Base-by-base conservation (phyloP, 2,329 filamentous ascomycete genomes). In the Colletotrichum lupini region DNA sequence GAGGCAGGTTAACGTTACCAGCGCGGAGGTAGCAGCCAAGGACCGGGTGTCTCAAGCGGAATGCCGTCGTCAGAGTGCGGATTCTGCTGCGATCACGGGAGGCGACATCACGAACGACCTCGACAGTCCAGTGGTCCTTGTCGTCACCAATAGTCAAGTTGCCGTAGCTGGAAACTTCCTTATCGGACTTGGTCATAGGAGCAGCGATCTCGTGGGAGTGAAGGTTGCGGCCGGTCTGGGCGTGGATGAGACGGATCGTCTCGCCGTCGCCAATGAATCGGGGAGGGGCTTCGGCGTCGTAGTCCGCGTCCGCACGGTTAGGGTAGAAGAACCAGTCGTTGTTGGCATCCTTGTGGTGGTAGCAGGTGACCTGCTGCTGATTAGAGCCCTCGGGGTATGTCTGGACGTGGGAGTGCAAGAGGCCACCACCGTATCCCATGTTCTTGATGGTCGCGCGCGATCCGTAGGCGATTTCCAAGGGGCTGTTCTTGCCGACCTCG, bases 291-390 rank as follows among this genome's bases (percentile, higher is more conserved):
- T 94, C 91, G 5, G 90, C 84, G 78, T 95, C 88, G 79, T 92
- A 98, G 22, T 93, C 92, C 28, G 89, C 84, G 72, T 97, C 90
- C 67, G 88, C 84, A 75, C 97, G 94, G 85, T 96, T 98, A 30
- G 97, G 97, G 83, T 98, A 98, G 85, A 99, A 95, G 85, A 97
- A 98, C 97, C 97, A 99, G 83, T 99, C 97, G 82, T 99, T 99
- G 90, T 99, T 99, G 82, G 96, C 90, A 87, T 99, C 97, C 83
- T 99, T 99, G 88, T 99, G 97, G 85, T 99, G 97, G 85, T 99
- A 99, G 88, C 97, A 99, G 75, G 97, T 99, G 75, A 99, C 92
- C 83, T 99, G 97, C 84, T 99, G 97, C 85, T 99, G 97, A 65
- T 86, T 86, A 49, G 97, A 98, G 37, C 96, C 97, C 81, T 98